Evolutionary conservation across 768 basidiomycete species (phyloP).

Genomic region (Leccinellum albellum): DNA sequence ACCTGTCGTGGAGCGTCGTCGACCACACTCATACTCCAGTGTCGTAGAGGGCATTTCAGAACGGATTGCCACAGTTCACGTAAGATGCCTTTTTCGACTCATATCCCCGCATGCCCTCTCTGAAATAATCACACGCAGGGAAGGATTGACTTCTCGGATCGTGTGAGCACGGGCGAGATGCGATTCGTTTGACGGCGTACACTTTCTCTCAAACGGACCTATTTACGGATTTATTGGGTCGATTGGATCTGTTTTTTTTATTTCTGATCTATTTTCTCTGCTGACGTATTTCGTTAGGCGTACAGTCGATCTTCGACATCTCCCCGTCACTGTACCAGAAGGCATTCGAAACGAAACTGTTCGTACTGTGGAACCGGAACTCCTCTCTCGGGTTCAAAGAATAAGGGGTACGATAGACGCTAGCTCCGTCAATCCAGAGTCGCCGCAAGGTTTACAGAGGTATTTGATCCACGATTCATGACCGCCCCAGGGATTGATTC

Average conservation of each 20-base stretch:
- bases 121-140: conserved; percentile 43
- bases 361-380: conserved; percentile 54
- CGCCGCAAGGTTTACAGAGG: conserved; percentile 27
- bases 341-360: conserved; percentile 55
- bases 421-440: conserved; percentile 59
- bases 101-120: background rate
- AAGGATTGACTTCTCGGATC: conserved; percentile 62
- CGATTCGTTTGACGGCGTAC: conserved; percentile 70
- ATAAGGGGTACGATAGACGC: conserved; percentile 60
- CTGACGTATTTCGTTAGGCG: conserved; percentile 35
- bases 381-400: conserved; percentile 54
- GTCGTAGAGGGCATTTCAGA: conserved; percentile 36
- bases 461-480: background rate
- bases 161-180: conserved; percentile 50
- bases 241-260: conserved; percentile 44
- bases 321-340: conserved; percentile 64
- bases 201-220: conserved; percentile 68
- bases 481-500: conserved; percentile 39
- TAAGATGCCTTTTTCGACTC: conserved; percentile 34
- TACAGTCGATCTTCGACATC: conserved; percentile 59
- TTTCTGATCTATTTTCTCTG: background rate
- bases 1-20: conserved; percentile 60
- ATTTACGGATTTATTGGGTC: conserved; percentile 72
- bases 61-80: conserved; percentile 60
- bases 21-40: conserved; percentile 57